Percentiles rank a stretch among this genome's conserved stretches.
These are phyloP conservation scores for Neofusicoccum parvum DNA, from an alignment of 2,329 filamentous ascomycete species.

Conservation along the genomic window DNA sequence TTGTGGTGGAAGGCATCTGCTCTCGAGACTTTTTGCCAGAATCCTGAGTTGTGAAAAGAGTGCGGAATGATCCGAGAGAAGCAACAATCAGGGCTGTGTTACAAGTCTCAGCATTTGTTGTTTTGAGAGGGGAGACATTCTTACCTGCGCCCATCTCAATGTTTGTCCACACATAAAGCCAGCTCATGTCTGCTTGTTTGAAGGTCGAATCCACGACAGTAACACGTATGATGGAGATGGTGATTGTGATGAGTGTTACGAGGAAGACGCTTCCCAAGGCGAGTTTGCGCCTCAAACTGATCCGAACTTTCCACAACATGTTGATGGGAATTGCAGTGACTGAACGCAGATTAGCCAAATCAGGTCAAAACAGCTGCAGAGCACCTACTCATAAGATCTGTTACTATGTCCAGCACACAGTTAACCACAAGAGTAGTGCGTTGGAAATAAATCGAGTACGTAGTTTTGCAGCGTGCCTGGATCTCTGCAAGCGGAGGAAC, in stretches of 20 bases:
- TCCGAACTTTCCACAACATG: constrained; percentile 23
- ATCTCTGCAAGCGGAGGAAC: too few species aligned
- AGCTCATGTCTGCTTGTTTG: constrained; percentile 15
- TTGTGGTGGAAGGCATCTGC: not conserved
- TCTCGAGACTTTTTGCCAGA: not conserved
- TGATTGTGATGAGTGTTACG: constrained; percentile 15
- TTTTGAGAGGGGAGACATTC: not conserved
- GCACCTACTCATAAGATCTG: not conserved
- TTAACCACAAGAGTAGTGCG: not conserved
- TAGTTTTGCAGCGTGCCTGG: too few species aligned
- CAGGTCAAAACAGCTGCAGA: too few species aligned
- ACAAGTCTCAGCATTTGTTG: not conserved
- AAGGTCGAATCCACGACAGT: too few species aligned
- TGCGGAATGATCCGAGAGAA: not conserved
- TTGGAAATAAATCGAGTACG: too few species aligned
- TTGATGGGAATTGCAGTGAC: constrained; percentile 11
- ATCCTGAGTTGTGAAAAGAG: not conserved
- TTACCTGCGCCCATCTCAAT: constrained; percentile 23
- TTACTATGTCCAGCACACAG: not conserved
- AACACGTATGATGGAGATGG: not conserved
- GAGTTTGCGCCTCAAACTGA: constrained; percentile 3
- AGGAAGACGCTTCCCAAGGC: constrained; percentile 18
- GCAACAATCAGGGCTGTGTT: not conserved
- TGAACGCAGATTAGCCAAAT: too few species aligned
- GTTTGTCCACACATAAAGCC: constrained; percentile 24